Base-by-base conservation (phyloP, 2,329 filamentous ascomycete genomes). In the Colletotrichum euphorbiae region DNA sequence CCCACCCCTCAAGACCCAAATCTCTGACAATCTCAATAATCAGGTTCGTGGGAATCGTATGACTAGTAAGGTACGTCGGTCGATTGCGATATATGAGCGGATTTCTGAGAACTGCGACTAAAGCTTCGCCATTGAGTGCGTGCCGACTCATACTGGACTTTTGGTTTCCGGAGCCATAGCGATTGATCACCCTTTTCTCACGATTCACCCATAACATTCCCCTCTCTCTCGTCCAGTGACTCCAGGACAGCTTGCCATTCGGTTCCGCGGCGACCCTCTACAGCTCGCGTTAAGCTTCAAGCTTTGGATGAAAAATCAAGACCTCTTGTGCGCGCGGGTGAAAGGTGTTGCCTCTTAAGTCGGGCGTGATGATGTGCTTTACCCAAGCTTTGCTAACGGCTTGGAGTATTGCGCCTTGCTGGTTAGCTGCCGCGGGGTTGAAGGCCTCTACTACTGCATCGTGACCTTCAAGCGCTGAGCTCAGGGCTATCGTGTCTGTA, bases 401-500 rank as follows among this genome's bases (percentile, higher is more conserved):
- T 21, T 67, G 50, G 7, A 72, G 65, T 15, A 73, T 73, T 7
- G 24, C 21, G 3, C 33, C n/a, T 36, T 74, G 73, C 8, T 74
- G 59, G 33, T 46, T 6, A 2, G 72, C 71, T 8, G 69, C 70
- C 1, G 68, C 69, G 8, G 73, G 73, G 45, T 73, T n/a, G n/a
- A n/a, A n/a, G n/a, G n/a, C n/a, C n/a, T n/a, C n/a, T n/a, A n/a
- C n/a, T n/a, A n/a, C n/a, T n/a, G n/a, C n/a, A n/a, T n/a, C n/a
- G n/a, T n/a, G n/a, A n/a, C n/a, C n/a, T n/a, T 74, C 52, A 6
- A 81, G 73, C 1, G 71, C 73, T 2, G 62, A n/a, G 4, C 70
- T 60, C 5, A 78, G 71, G 56, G 76, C 74, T 1, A 73, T 70
- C 3, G 80, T 75, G 15, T 84, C 77, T 12, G 80, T 71, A 74